Base-by-base conservation (phyloP, 495 filamentous ascomycete species). In the Penicillium herquei region DNA sequence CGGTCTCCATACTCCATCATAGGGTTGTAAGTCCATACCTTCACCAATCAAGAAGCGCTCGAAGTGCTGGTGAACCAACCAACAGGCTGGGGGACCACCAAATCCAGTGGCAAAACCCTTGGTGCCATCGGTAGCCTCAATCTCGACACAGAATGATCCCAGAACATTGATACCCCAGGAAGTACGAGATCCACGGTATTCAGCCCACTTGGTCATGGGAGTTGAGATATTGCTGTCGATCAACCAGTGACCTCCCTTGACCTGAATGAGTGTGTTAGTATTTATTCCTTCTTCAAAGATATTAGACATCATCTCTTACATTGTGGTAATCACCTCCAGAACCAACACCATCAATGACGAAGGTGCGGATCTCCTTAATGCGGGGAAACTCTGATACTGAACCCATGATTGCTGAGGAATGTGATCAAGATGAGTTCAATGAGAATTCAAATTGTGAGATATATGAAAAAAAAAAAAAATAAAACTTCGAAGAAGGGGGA, bases 151-250 rank as follows among this genome's bases (percentile, higher is more conserved):
- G 77, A 96, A 95, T 2, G 91, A 96, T 16, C 92, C 92, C 54
- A 96, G 71, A 8, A 96, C 92, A 60, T 96, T 96, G 79, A 96
- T 96, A 26, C 92, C 92, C 91, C 91, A 96, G 62, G 87, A 92
- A 39, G 91, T 96, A 51, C 92, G 78, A 34, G 91, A 95, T 41
- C 85, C 81, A 45, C 91, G 84, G 71, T 96, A 96, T 61, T 93
- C 76, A 55, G 91, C 88, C 82, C 90, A 96, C 63, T 82, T 76
- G 39, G 91, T 92, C 83, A 93, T 95, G 0, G 92, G 92, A 12
- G 90, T 96, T 0, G 92, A 89, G 66, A 96, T 96, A 55, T 90
- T 86, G 54, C 87, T 86, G 70, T 96, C 92, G 62, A 96, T 86
- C 60, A 96, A 75, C 92, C 92, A 96, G 71, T 96, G 91, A 21